Conservation (phyloP, 202 grass and related monocot species). For the Musa balbisiana region DNA sequence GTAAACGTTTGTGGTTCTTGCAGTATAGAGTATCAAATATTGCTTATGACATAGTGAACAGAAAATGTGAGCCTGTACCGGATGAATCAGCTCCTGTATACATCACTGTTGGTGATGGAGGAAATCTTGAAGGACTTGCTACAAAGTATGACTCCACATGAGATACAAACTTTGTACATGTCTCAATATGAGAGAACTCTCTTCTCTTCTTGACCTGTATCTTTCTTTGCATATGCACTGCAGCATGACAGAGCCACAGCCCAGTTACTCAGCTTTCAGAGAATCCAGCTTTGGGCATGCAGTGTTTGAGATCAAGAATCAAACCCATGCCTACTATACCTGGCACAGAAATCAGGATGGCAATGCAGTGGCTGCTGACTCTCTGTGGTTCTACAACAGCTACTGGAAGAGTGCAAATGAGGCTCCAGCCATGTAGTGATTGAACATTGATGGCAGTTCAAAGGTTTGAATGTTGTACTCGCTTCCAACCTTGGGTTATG, state of each 20-base stretch:
- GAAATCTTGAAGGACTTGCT: constrained; percentile 23
- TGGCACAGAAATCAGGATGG: constrained; percentile 91
- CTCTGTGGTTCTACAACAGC: constrained; percentile 65
- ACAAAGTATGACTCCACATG: neutral
- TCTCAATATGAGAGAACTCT: neutral
- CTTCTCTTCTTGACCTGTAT: neutral
- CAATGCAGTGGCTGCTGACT: constrained; percentile 49
- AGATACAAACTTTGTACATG: neutral
- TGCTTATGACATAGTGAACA: constrained; percentile 17
- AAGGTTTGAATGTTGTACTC: neutral
- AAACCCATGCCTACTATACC: constrained; percentile 56
- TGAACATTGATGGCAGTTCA: neutral
- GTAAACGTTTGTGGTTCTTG: neutral
- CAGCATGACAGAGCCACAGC: constrained; percentile 58
- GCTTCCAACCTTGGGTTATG: neutral
- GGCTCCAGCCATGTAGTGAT: neutral
- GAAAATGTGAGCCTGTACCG: constrained; percentile 1
- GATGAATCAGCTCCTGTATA: constrained; percentile 25
- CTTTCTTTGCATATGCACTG: neutral
- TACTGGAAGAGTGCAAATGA: constrained; percentile 42
- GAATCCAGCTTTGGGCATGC: constrained; percentile 88
- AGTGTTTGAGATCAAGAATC: constrained; percentile 72
- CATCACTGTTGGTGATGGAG: constrained; percentile 12
- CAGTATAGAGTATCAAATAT: constrained; percentile 20
- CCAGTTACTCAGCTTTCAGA: constrained; percentile 69